Evolutionary conservation across 2,329 filamentous ascomycete species (phyloP).

Genomic region (Trichoderma semiorbis): DNA sequence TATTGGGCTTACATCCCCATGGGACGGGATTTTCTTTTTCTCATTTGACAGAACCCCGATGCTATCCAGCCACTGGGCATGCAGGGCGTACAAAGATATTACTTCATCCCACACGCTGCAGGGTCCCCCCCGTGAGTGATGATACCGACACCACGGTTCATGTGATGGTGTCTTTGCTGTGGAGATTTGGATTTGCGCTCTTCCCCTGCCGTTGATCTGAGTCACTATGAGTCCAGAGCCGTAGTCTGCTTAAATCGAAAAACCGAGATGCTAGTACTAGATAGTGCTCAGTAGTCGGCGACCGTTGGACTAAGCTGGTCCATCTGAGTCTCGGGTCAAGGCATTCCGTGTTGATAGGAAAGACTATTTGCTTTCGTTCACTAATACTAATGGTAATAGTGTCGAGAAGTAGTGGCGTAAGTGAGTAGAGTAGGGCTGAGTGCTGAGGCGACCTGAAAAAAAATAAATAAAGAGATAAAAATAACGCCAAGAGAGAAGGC

Average conservation of each 20-base stretch:
- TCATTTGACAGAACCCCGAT: neutral
- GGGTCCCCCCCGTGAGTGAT: neutral
- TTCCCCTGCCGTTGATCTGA: neutral
- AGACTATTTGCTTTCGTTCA: neutral
- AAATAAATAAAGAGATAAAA: neutral
- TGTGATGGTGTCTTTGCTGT: neutral
- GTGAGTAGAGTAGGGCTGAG: slow-evolving; percentile 6
- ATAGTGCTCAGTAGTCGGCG: neutral
- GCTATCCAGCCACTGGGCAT: neutral
- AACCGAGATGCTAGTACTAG: neutral
- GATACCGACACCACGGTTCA: slow-evolving; percentile 5
- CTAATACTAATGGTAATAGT: neutral
- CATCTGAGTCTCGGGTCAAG: neutral
- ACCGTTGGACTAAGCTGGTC: neutral
- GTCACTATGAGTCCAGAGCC: neutral
- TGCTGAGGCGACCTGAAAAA: neutral
- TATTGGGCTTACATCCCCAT: slow-evolving; percentile 9
- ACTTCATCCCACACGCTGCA: neutral
- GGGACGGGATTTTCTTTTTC: neutral
- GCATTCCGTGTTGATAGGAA: neutral
- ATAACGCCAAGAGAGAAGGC: slow-evolving; percentile 5
- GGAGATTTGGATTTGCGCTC: neutral
- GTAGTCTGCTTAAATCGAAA: neutral
- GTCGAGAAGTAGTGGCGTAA: neutral
- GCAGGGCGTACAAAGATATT: neutral